Conservation (phyloP, 345 rosid genomes). For the Eucalyptus erythrocorys region DNA sequence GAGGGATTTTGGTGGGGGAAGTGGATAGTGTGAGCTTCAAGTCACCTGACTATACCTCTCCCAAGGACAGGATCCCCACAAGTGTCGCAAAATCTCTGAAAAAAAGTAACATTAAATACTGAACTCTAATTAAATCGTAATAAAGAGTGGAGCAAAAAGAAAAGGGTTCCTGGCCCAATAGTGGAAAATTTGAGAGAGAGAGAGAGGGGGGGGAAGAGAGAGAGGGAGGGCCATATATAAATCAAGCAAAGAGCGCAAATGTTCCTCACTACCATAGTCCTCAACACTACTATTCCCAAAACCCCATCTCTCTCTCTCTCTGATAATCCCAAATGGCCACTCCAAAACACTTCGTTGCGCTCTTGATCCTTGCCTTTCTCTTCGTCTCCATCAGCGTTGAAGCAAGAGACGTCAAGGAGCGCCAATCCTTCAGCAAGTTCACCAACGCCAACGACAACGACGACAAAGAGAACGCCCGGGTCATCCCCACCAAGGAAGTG, state of each 20-base stretch:
- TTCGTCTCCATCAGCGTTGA: neutral
- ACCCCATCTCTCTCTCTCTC: neutral
- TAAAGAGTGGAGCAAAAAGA: neutral
- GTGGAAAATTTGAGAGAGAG: neutral
- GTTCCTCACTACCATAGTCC: neutral
- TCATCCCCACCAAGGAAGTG: neutral
- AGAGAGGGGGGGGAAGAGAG: neutral
- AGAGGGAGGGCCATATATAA: neutral
- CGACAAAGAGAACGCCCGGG: neutral
- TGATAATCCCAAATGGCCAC: neutral
- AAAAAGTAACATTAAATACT: neutral
- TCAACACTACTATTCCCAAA: neutral
- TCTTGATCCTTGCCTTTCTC: conserved; percentile 2
- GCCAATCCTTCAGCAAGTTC: conserved; percentile 31
- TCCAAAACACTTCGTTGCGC: neutral
- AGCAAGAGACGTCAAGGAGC: conserved; percentile 15
- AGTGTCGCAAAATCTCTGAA: neutral
- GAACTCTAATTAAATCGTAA: neutral
- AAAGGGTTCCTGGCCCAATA: neutral
- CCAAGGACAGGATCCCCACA: neutral
- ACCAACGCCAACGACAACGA: neutral
- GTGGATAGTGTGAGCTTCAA: neutral
- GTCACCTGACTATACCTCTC: neutral
- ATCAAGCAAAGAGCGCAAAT: neutral
- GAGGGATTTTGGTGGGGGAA: neutral